phyloP scores from a whole-genome alignment of 1,139 yeast genomes.

The Zygoascus meyerae region DNA sequence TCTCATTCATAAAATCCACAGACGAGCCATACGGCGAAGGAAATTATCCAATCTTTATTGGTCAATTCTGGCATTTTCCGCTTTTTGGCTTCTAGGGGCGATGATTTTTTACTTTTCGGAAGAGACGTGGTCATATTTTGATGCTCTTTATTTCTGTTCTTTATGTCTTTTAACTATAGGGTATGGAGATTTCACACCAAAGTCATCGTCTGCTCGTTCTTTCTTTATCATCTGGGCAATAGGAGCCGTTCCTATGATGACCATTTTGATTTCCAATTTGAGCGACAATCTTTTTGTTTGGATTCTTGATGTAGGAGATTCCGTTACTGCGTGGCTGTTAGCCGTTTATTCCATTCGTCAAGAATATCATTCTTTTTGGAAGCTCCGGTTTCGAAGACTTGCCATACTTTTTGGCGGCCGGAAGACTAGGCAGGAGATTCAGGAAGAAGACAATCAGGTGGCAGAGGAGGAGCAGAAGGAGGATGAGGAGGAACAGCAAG shows the following conservation, averaged over 20 bases:
- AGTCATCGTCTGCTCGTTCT: constrained; percentile 56
- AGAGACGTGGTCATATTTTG: constrained; percentile 67
- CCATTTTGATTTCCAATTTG: constrained; percentile 65
- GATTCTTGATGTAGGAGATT: constrained; percentile 15
- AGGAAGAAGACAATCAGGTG: constrained; percentile 13
- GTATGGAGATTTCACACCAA: constrained; percentile 71
- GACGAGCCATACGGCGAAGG: constrained; percentile 34
- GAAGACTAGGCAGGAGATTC: constrained; percentile 4
- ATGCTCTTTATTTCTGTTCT: constrained; percentile 65
- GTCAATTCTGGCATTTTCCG: constrained; percentile 44
- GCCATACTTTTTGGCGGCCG: constrained; percentile 9
- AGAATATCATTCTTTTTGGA: constrained; percentile 12
- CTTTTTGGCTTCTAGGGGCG: constrained; percentile 71
- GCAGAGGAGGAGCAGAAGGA: constrained; percentile 6
- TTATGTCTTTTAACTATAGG: constrained; percentile 76
- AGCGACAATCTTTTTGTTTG: constrained; percentile 54
- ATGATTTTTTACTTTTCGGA: constrained; percentile 45
- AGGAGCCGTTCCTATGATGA: constrained; percentile 81
- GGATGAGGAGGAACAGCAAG: background rate
- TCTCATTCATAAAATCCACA: constrained; percentile 47
- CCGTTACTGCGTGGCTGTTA: constrained; percentile 17
- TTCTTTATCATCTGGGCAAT: constrained; percentile 77
- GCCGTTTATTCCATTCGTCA: constrained; percentile 15
- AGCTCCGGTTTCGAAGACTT: constrained; percentile 21
- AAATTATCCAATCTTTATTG: constrained; percentile 35